These are phyloP conservation scores for Coemansia brasiliensis DNA, from an alignment of 192 early-diverging fungal genomes.

Conservation along the genomic window DNA sequence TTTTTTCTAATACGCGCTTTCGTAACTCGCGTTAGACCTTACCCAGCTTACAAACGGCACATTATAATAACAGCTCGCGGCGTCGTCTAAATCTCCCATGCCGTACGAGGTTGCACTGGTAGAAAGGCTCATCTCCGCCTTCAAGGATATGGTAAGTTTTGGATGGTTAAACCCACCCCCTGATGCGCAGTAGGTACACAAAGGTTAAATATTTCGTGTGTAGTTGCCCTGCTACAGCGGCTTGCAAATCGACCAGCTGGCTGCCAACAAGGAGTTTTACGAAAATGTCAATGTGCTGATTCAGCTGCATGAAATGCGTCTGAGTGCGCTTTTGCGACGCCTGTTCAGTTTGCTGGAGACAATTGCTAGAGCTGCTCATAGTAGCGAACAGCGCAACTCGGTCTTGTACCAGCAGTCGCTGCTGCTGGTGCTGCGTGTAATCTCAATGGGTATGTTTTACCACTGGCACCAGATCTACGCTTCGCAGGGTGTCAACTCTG, in stretches of 20 bases:
- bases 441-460: constrained; percentile 83
- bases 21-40: too few relatives aligned
- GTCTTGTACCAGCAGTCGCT: constrained; percentile 79
- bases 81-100: constrained; percentile 17
- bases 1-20: too few relatives aligned
- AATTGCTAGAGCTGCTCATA: constrained; percentile 61
- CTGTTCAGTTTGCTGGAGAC: constrained; percentile 72
- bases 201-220: neutral
- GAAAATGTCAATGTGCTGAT: constrained; percentile 76
- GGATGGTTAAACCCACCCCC: neutral
- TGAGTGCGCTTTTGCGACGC: constrained; percentile 66
- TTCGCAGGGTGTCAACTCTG: constrained; percentile 29
- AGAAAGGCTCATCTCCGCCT: constrained; percentile 48
- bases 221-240: constrained; percentile 79
- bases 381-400: constrained; percentile 24
- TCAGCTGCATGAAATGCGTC: constrained; percentile 74
- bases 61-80: too few relatives aligned
- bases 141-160: constrained; percentile 51
- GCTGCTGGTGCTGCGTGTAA: constrained; percentile 76
- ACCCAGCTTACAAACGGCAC: too few relatives aligned
- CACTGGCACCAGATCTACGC: constrained; percentile 78
- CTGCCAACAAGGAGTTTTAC: constrained; percentile 75
- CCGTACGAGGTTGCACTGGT: constrained; percentile 53
- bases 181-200: neutral
- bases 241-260: constrained; percentile 61